Evolutionary conservation across 176 grass and related monocot species (phyloP).

Genomic region (Zea luxurians): DNA sequence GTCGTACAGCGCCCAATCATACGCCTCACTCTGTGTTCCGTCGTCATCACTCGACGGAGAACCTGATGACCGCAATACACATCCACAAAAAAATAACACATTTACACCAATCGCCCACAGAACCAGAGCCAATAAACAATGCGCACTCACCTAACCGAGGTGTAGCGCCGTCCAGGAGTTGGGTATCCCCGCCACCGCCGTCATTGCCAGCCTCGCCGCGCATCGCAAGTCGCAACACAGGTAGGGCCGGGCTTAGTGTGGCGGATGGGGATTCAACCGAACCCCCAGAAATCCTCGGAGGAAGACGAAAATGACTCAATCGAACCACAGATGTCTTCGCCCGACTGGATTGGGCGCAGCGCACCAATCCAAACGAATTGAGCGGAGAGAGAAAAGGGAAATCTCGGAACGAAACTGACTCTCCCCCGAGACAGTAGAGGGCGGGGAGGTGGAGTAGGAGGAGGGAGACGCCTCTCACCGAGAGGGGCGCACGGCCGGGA

Average conservation of each 20-base stretch:
- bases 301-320: neutral
- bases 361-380: neutral
- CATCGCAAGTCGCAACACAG: conserved; percentile 21
- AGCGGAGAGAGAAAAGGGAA: too few species aligned
- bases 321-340: neutral
- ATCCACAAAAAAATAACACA: neutral
- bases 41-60: conserved; percentile 30
- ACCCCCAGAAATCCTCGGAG: neutral
- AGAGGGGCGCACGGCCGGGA: neutral
- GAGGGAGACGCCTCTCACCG: neutral
- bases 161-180: conserved; percentile 26
- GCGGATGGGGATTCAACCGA: neutral
- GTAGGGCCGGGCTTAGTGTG: neutral
- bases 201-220: conserved; percentile 2
- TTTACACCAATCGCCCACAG: neutral
- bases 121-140: neutral
- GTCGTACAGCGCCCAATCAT: neutral
- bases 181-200: conserved; percentile 21
- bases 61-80: conserved; percentile 24
- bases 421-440: neutral
- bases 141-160: conserved; percentile 36
- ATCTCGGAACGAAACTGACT: neutral
- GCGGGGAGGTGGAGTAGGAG: neutral
- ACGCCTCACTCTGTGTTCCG: conserved; percentile 16
- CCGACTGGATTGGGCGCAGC: neutral